Evolutionary conservation across 2,329 filamentous ascomycete genomes (phyloP), one percentile per base, ranked within the genome.

Genomic region (Stagonosporopsis chrysanthemi): DNA sequence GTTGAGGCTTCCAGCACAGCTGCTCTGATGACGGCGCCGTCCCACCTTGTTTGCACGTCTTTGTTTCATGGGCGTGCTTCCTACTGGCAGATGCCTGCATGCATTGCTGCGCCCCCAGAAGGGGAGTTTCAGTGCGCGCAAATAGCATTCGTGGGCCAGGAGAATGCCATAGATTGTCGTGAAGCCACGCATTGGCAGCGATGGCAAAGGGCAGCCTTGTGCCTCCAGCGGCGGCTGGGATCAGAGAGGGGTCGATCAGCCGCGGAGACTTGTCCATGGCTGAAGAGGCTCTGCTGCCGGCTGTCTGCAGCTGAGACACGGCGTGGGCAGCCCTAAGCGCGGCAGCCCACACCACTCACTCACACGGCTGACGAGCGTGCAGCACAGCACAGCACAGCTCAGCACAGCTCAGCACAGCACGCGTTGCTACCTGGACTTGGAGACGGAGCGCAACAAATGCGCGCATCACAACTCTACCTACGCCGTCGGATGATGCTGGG

Each of bases 11-110:
- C 14, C 31, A 15, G 31, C 28, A 48, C 48, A 48, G 48, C 28
- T 39, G 48, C 47, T 38, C 42, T 39, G 39, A 47, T 52, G 48
- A 48, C 54, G 42, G 38, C 40, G 54, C 54, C 28, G 53, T 26
- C 31, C 54, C 61, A 56, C 53, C 40, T 49, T 44, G 60, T 63
- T 63, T 59, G 46, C 51, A 48, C 48, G 59, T 56, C 52, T 58
- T 58, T 55, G 64, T 67, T 64, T 64, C 61, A 63, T 43, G 24
- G 42, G 48, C 29, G 31, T 35, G 47, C 54, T 31, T 24, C 15
- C 33, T 39, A 14, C 36, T 44, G 39, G 48, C 43, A 52, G 48
- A 52, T 57, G 54, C 43, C 31, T 57, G 48, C 38, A 19, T 42
- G 54, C 31, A 19, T 9, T 19, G 41, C 48, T 52, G 48, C 54